phyloP scores from a whole-genome alignment of 768 basidiomycete genomes.

The Rubroboletus pulcherrimus region DNA sequence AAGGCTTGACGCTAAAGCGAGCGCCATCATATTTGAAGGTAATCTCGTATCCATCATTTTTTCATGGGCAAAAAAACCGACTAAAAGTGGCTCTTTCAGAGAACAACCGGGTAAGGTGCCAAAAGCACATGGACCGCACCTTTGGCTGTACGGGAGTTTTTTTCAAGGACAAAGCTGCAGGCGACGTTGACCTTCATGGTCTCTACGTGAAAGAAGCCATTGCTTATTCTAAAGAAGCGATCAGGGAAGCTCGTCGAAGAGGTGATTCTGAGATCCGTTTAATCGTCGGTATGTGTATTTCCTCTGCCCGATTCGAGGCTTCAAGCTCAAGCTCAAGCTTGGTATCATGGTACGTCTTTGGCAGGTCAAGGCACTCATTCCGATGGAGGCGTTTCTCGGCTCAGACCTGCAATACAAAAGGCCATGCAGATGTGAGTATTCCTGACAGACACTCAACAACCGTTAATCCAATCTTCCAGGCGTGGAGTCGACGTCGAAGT shows the following conservation, averaged over 20 bases:
- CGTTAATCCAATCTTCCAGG: conserved; percentile 36
- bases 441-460: background rate
- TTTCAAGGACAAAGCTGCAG: conserved; percentile 53
- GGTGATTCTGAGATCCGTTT: conserved; percentile 65
- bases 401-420: conserved; percentile 87
- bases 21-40: conserved; percentile 72
- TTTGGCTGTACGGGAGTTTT: background rate
- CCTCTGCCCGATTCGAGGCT: background rate
- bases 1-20: conserved; percentile 70
- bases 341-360: background rate
- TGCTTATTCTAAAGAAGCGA: conserved; percentile 61
- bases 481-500: conserved; percentile 66
- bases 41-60: conserved; percentile 32
- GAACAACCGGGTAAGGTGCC: conserved; percentile 60
- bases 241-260: conserved; percentile 56
- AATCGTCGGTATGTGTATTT: conserved; percentile 69
- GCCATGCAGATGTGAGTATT: conserved; percentile 65
- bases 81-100: conserved; percentile 37
- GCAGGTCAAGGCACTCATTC: conserved; percentile 89
- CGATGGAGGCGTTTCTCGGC: conserved; percentile 66
- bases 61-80: background rate
- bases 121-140: background rate
- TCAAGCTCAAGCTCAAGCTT: background rate
- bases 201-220: conserved; percentile 93
- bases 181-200: conserved; percentile 87